Evolutionary conservation across 805 yeast genomes (phyloP).

Genomic region (Helenozyma rhizophorensis): DNA sequence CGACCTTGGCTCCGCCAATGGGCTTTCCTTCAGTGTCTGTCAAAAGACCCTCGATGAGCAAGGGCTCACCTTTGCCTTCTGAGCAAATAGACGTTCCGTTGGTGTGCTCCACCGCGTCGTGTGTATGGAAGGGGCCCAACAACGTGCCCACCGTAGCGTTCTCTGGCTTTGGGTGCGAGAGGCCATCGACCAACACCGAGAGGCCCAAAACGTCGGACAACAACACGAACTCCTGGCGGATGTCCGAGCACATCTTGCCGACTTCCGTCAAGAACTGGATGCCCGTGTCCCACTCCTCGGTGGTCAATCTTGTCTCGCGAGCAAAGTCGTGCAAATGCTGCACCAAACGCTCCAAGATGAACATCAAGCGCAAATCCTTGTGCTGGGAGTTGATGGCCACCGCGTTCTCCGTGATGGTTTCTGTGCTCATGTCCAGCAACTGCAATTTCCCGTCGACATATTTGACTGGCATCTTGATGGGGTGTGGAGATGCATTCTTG

Average conservation of each 20-base stretch:
- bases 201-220: constrained; percentile 18
- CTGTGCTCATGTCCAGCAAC: constrained; percentile 8
- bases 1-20: constrained; percentile 15
- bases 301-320: constrained; percentile 17
- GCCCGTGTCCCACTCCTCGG: constrained; percentile 18
- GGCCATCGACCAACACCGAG: constrained; percentile 17
- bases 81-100: constrained; percentile 15
- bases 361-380: constrained; percentile 2
- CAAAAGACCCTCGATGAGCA: constrained; percentile 17
- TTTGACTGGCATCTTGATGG: constrained; percentile 1
- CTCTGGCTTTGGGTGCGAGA: constrained; percentile 20
- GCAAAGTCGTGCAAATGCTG: constrained; percentile 20
- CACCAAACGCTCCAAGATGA: constrained; percentile 11
- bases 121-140: constrained; percentile 22
- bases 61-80: constrained; percentile 18
- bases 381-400: constrained; percentile 15
- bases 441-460: constrained; percentile 4
- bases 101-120: constrained; percentile 17
- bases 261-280: constrained; percentile 17
- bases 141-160: constrained; percentile 19
- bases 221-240: constrained; percentile 19
- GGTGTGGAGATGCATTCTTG: no score
- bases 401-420: constrained; percentile 18
- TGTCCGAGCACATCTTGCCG: constrained; percentile 18
- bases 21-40: constrained; percentile 16